Base-by-base conservation (phyloP, 352 stramenopile species). In the Plasmopara muralis region DNA sequence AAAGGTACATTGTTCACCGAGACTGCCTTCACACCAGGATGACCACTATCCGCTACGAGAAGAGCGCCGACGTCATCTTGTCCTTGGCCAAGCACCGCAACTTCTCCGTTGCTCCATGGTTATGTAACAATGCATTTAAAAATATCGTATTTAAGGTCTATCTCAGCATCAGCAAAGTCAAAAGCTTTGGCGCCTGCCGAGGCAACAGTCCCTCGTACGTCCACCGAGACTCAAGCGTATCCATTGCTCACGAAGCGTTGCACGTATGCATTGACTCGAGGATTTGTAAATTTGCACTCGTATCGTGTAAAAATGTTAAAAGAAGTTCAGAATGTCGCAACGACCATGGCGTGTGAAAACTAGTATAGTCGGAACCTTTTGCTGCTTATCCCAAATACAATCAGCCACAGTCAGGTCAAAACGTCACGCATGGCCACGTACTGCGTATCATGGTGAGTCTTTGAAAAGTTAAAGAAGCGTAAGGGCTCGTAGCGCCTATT, bases 111-210 rank as follows among this genome's bases (percentile, higher is more conserved):
- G 25, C 77, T 89, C 82, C 82, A 92, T 2, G 70, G 62, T 54
- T 92, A 78, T 55, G 83, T 47, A 0, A 73, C 83, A 62, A 92
- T 78, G 78, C 82, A 92, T 47, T 92, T 74, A 42, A 92, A 77
- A 12, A 92, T 46, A 38, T 89, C 78, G 47, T 87, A 84, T 8
- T 63, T 74, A 40, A 89, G 78, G 14, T 78, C 51, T 13, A 87
- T 55, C 50, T 92, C 82, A 25, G 79, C 58, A 42, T 89, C 74
- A 1, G 57, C 63, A 37, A 92, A 92, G 47, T 92, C 82, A 31
- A 70, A 67, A 14, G 20, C 41, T 62, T 92, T 92, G 12, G 64
- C 46, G 34, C 82, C 82, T 0, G 63, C 75, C 20, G 82, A 92
- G 1, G 74, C 78, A 10, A 78, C 82, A 14, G 82, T 87, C 50